Conservation (phyloP, 1,284 basidiomycete genomes). For the Trametes sp. region DNA sequence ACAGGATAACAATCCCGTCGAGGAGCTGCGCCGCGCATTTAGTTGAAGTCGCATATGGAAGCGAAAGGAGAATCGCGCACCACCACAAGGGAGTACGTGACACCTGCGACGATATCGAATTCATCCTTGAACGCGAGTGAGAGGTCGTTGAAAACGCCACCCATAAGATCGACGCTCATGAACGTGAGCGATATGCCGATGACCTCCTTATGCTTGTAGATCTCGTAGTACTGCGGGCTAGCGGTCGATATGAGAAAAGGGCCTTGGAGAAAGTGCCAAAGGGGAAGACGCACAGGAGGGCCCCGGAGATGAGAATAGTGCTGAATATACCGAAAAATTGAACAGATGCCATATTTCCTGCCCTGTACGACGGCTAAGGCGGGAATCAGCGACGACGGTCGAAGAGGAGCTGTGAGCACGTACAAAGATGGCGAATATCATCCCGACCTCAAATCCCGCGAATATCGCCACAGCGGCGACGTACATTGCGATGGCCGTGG, state of each 20-base stretch:
- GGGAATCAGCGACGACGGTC: background rate
- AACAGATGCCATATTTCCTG: conserved; percentile 56
- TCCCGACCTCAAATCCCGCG: conserved; percentile 66
- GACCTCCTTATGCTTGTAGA: conserved; percentile 74
- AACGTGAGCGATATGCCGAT: conserved; percentile 77
- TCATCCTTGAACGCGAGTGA: conserved; percentile 73
- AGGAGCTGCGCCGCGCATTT: conserved; percentile 49
- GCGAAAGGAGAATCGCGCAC: conserved; percentile 44
- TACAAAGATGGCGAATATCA: conserved; percentile 65
- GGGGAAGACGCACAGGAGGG: conserved; percentile 55
- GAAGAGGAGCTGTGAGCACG: conserved; percentile 27
- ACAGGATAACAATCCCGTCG: conserved; percentile 64
- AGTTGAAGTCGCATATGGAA: background rate
- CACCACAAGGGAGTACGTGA: conserved; percentile 67
- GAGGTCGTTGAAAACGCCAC: conserved; percentile 76
- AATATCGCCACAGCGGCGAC: conserved; percentile 51
- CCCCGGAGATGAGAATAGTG: conserved; percentile 65
- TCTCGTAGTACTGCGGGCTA: conserved; percentile 70
- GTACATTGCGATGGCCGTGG: conserved; percentile 42
- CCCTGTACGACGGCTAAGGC: conserved; percentile 50
- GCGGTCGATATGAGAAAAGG: background rate
- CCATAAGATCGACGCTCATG: conserved; percentile 74
- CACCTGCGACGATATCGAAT: conserved; percentile 72
- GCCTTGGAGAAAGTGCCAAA: background rate
- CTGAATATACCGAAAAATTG: conserved; percentile 73